phyloP scores from a whole-genome alignment of 2,329 filamentous ascomycete genomes.

The Aspergillus fructus region DNA sequence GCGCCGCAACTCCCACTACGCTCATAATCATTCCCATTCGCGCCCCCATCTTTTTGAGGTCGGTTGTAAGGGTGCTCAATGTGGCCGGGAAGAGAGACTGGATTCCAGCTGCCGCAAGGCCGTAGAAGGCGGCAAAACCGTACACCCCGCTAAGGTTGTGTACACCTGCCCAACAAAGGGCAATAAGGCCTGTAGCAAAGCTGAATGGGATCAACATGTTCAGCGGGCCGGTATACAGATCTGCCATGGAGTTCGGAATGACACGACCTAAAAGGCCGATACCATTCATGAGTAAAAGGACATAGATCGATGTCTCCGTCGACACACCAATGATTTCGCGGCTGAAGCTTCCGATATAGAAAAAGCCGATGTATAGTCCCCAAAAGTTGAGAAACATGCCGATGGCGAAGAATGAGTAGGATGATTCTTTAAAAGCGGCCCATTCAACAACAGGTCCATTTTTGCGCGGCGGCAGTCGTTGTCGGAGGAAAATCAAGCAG shows the following conservation, averaged over 20 bases:
- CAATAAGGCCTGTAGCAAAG: slow-evolving; percentile 41
- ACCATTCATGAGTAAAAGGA: slow-evolving; percentile 66
- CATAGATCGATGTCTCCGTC: slow-evolving; percentile 53
- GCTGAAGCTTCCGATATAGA: slow-evolving; percentile 46
- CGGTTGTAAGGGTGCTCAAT: slow-evolving; percentile 54
- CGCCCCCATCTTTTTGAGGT: slow-evolving; percentile 55
- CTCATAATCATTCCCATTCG: slow-evolving; percentile 59
- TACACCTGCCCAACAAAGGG: slow-evolving; percentile 62
- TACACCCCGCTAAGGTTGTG: slow-evolving; percentile 53
- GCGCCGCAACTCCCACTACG: slow-evolving; percentile 53
- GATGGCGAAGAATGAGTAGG: slow-evolving; percentile 46
- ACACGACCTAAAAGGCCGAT: slow-evolving; percentile 60
- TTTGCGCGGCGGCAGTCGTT: slow-evolving; percentile 50
- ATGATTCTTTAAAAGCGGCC: slow-evolving; percentile 50
- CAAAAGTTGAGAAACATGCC: slow-evolving; percentile 50
- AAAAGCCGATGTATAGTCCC: slow-evolving; percentile 56
- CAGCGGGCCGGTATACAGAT: slow-evolving; percentile 57
- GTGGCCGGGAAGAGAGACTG: slow-evolving; percentile 67
- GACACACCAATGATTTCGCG: slow-evolving; percentile 41
- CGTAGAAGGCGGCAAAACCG: slow-evolving; percentile 63
- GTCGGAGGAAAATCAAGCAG: slow-evolving; percentile 47
- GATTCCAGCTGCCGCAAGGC: slow-evolving; percentile 62
- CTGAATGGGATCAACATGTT: slow-evolving; percentile 60
- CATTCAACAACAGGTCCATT: slow-evolving; percentile 54
- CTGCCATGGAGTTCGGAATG: slow-evolving; percentile 59